A percentile compares a stretch with the other conserved stretches of the same genome.
These are phyloP conservation scores for Chiua sp. DNA, from an alignment of 1,284 basidiomycete species.

Conservation along the genomic window DNA sequence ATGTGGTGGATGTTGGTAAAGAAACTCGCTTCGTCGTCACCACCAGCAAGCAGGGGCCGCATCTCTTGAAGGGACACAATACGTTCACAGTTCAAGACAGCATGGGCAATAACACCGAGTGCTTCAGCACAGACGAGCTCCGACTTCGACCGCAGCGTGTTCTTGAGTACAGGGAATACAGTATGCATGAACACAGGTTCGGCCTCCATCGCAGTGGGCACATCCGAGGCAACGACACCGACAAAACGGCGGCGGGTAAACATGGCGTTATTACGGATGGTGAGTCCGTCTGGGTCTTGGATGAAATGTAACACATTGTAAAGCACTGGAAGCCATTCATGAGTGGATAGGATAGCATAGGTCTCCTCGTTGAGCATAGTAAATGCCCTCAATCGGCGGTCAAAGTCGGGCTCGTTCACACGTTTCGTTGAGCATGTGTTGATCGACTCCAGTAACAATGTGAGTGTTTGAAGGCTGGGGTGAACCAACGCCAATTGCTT, in stretches of 20 bases:
- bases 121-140: constrained; percentile 93
- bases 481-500: constrained; percentile 61
- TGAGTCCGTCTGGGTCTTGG: constrained; percentile 90
- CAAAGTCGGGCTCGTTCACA: constrained; percentile 94
- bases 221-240: constrained; percentile 48
- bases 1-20: constrained; percentile 98
- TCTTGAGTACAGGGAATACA: constrained; percentile 85
- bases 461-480: constrained; percentile 50
- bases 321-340: constrained; percentile 85
- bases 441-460: constrained; percentile 68
- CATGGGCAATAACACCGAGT: constrained; percentile 80
- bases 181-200: constrained; percentile 67
- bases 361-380: constrained; percentile 71
- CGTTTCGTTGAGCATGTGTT: constrained; percentile 88
- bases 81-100: constrained; percentile 70
- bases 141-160: constrained; percentile 78
- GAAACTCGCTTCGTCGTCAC: constrained; percentile 96
- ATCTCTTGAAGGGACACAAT: constrained; percentile 78
- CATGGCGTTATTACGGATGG: constrained; percentile 86
- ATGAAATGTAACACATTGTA: constrained; percentile 89
- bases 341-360: constrained; percentile 53
- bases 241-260: constrained; percentile 82
- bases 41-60: constrained; percentile 81
- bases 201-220: constrained; percentile 25
- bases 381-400: constrained; percentile 84